Conservation (phyloP, 2,329 filamentous ascomycete species). For the Drechslerella dactyloides region DNA sequence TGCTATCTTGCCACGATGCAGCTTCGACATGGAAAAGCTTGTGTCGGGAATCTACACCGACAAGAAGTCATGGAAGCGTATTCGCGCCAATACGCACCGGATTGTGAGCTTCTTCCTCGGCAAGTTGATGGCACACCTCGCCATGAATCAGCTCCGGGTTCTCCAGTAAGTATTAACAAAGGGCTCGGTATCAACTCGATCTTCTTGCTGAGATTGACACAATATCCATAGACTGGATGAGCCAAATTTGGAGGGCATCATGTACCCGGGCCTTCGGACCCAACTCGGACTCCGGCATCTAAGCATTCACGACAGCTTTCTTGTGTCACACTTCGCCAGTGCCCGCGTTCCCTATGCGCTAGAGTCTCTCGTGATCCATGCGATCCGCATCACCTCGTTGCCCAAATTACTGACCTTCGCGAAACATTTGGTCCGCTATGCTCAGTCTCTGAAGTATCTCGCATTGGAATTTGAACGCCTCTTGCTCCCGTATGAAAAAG, state of each 20-base stretch:
- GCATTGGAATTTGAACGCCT: neutral
- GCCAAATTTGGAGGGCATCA: neutral
- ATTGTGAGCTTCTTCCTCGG: constrained; percentile 7
- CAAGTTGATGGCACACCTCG: constrained; percentile 10
- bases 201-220: neutral
- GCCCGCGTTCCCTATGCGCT: neutral
- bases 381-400: neutral
- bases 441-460: constrained; percentile 14
- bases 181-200: neutral
- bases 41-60: neutral
- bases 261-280: constrained; percentile 6
- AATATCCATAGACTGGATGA: constrained; percentile 8
- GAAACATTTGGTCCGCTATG: constrained; percentile 2
- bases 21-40: constrained; percentile 5
- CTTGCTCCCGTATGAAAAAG: neutral
- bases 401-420: constrained; percentile 4
- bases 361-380: constrained; percentile 17
- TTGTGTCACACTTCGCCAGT: constrained; percentile 11
- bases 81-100: neutral
- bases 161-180: constrained; percentile 16
- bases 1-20: constrained; percentile 11
- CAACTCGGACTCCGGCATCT: constrained; percentile 11
- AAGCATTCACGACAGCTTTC: constrained; percentile 20
- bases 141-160: neutral
- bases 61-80: neutral